These are phyloP conservation scores for Limonium bicolor DNA, from an alignment of 148 eudicot genomes.

Conservation along the genomic window DNA sequence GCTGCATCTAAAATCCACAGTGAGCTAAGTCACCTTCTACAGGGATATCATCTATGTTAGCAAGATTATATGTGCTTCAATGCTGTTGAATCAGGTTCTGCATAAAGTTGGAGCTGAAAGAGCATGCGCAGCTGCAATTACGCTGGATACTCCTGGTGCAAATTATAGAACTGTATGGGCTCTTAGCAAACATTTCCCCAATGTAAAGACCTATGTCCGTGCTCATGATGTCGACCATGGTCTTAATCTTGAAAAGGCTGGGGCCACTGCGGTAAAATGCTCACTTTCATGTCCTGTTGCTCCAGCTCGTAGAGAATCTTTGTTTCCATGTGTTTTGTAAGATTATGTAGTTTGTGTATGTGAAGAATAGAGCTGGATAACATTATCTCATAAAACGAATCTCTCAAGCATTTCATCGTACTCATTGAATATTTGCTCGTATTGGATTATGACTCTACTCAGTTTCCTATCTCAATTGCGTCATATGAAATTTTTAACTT, in stretches of 20 bases:
- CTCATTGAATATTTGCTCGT: too few species aligned
- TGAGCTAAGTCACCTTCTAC: too few species aligned
- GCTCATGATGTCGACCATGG: constrained; percentile 99
- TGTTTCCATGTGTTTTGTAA: not conserved
- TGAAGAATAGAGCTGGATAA: too few species aligned
- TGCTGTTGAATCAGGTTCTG: constrained; percentile 46
- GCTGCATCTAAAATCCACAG: too few species aligned
- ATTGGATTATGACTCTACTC: not conserved
- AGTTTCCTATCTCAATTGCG: not conserved
- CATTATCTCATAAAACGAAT: too few species aligned
- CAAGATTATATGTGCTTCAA: constrained; percentile 4
- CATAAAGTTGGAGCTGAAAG: constrained; percentile 97
- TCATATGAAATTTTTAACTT: not conserved
- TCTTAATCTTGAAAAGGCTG: constrained; percentile 96
- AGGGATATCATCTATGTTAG: not conserved
- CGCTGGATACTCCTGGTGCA: constrained; percentile 95
- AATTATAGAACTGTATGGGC: constrained; percentile 99
- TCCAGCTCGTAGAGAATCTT: not conserved
- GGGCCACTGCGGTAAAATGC: constrained; percentile 86
- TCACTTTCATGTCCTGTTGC: not conserved
- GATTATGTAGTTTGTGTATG: too few species aligned
- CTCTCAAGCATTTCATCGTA: too few species aligned
- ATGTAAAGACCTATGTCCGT: constrained; percentile 95
- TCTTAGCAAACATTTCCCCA: constrained; percentile 83
- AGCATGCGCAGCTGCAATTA: constrained; percentile 92